Evolutionary conservation across 169 alveolate genomes (phyloP).

Genomic region (Eimeria maxima): DNA sequence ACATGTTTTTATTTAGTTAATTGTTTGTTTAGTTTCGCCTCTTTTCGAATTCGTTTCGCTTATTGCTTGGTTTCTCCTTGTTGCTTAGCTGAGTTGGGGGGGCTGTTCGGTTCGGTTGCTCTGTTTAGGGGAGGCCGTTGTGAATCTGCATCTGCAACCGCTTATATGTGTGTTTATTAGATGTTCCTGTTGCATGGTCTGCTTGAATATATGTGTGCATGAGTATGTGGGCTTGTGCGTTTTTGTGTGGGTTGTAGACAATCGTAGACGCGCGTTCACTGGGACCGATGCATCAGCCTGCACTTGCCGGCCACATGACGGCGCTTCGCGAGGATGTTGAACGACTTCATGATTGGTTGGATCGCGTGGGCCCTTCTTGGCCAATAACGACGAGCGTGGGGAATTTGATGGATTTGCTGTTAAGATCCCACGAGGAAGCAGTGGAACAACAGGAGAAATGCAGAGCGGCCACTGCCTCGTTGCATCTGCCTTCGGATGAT

Average conservation of each 20-base stretch:
- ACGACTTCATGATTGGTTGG: slow-evolving; percentile 33
- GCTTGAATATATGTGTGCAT: not conserved
- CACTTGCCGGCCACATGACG: slow-evolving; percentile 24
- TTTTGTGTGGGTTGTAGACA: not conserved
- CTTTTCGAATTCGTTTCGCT: not conserved
- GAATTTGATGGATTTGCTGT: not conserved
- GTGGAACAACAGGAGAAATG: not conserved
- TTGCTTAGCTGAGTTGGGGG: not conserved
- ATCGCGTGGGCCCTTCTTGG: slow-evolving; percentile 50
- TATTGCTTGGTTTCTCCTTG: not conserved
- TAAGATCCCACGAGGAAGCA: slow-evolving; percentile 9
- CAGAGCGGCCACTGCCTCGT: slow-evolving; percentile 1
- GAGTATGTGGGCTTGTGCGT: not conserved
- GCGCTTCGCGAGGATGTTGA: slow-evolving; percentile 34
- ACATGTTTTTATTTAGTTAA: not conserved
- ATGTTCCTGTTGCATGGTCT: too few relatives aligned
- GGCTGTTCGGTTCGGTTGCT: not conserved
- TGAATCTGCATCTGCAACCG: not conserved
- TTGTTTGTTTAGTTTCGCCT: too few relatives aligned
- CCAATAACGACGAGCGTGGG: slow-evolving; percentile 31
- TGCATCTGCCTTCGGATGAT: not conserved
- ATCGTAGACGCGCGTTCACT: not conserved
- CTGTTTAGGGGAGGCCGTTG: not conserved
- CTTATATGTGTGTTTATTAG: too few relatives aligned
- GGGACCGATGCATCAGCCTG: slow-evolving; percentile 60